Evolutionary conservation across 2,329 filamentous ascomycete genomes (phyloP), one percentile per base, ranked within the genome.

Genomic region (Trichoderma hamatum): DNA sequence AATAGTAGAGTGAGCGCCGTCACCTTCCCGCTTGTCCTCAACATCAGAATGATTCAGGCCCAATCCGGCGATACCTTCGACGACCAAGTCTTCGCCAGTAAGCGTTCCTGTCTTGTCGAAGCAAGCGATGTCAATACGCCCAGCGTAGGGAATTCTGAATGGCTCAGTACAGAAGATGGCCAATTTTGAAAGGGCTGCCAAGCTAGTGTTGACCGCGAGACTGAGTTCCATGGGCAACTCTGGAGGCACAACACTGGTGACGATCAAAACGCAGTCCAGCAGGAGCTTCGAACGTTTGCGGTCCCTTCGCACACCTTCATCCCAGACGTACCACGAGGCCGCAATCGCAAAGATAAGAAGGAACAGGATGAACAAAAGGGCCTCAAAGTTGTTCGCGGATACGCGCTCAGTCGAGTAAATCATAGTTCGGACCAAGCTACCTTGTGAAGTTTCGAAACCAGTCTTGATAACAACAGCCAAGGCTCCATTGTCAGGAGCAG

Each of bases 131-230:
- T 99, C 96, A 70, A 99, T 92, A 72, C 96, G 92, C 36, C 96
- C 96, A 73, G 94, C 96, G 75, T 92, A 98, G 0, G 96, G 96
- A 75, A 99, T 99, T 68, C 96, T 91, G 89, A 99, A 99, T 32
- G 96, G 96, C 80, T 99, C 96, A 2, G 96, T 99, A 79, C 96
- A 99, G 85, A 97, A 99, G 75, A 99, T 99, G 70, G 96, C 96
- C 74, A 91, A 95, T 80, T 95, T 96, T 81, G 94, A 96, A 46
- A 99, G 85, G 32, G 96, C 95, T 61, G 96, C 94, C 79, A 99
- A 83, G 85, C 93, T 97, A 14, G 96, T 99, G 83, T 99, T 99
- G 78, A 99, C 96, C 59, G 96, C 96, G 75, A 99, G 84, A 81
- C 92, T 97, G 64, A 99, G 87, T 78, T 99, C 96, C 96, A 99